These are phyloP conservation scores for Gentiana straminea DNA, from an alignment of 257 asterid species.

Conservation along the genomic window DNA sequence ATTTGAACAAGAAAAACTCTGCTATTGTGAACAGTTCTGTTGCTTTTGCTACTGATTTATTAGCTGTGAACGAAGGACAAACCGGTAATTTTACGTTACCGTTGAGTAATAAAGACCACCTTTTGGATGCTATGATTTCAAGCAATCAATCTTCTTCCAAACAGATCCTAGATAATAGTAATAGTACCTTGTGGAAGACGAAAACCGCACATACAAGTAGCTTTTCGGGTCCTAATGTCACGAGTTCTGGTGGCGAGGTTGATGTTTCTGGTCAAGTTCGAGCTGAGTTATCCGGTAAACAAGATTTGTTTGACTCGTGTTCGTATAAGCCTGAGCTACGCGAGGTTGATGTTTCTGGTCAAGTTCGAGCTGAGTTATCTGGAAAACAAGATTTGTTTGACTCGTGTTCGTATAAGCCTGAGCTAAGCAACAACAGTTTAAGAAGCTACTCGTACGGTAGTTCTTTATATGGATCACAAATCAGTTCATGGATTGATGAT, in stretches of 20 bases:
- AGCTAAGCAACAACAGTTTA: conserved; percentile 35
- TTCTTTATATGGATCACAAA: conserved; percentile 60
- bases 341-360: conserved; percentile 30
- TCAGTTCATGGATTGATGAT: conserved; percentile 66
- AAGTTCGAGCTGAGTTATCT: conserved; percentile 40
- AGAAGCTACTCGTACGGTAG: conserved; percentile 46
- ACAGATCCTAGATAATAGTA: conserved; percentile 31
- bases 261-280: too few relatives aligned
- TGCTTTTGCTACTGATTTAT: conserved; percentile 23
- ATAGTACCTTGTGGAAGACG: conserved; percentile 42
- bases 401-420: conserved; percentile 24
- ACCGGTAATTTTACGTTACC: conserved; percentile 44
- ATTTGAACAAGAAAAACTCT: conserved; percentile 17
- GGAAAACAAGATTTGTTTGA: conserved; percentile 35
- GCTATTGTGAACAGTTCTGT: conserved; percentile 22
- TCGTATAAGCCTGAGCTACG: too few relatives aligned
- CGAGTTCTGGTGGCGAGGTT: conserved; percentile 30
- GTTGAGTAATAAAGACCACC: conserved; percentile 38
- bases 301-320: conserved; percentile 14
- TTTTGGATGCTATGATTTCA: conserved; percentile 64
- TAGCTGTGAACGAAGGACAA: conserved; percentile 28
- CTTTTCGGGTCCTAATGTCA: conserved; percentile 33
- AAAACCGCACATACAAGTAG: conserved; percentile 33
- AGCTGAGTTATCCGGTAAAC: conserved; percentile 17
- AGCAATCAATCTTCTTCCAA: conserved; percentile 27